A percentile compares a stretch with the other conserved stretches of the same genome.
Evolutionary conservation across 2,329 filamentous ascomycete genomes (phyloP).

Genomic region (Phyllosticta citriasiana): DNA sequence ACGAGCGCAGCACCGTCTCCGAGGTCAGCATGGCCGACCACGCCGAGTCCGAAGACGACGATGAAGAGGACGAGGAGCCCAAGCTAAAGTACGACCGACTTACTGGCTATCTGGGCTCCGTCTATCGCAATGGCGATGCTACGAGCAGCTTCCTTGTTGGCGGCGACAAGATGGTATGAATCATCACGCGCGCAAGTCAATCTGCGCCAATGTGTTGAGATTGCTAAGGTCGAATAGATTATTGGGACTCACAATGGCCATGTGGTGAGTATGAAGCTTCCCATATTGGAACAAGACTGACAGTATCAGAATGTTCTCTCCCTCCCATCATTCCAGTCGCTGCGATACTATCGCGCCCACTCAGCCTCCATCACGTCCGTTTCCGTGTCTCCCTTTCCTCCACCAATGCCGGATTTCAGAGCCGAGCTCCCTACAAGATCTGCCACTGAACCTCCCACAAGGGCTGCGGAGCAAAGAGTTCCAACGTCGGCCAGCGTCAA

Average conservation of each 20-base stretch:
- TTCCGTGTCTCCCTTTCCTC: constrained; percentile 80
- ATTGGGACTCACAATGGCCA: constrained; percentile 94
- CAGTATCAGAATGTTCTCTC: constrained; percentile 65
- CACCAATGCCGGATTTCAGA: constrained; percentile 38
- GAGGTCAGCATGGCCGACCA: constrained; percentile 15
- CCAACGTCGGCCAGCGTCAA: constrained; percentile 14
- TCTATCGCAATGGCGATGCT: constrained; percentile 92
- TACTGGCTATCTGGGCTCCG: constrained; percentile 65
- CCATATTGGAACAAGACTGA: background rate
- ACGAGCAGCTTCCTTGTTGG: constrained; percentile 84
- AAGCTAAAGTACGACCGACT: constrained; percentile 85
- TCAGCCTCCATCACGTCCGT: constrained; percentile 82
- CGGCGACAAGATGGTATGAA: constrained; percentile 86
- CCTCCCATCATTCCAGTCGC: constrained; percentile 66
- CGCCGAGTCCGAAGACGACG: constrained; percentile 42
- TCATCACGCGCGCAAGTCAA: constrained; percentile 9
- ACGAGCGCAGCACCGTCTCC: constrained; percentile 23
- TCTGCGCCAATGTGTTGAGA: constrained; percentile 37
- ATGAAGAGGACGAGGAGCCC: constrained; percentile 88
- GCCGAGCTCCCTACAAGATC: constrained; percentile 13
- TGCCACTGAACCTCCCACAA: constrained; percentile 26
- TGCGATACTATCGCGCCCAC: constrained; percentile 87
- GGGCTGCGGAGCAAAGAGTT: constrained; percentile 14
- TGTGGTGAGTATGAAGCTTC: constrained; percentile 55
- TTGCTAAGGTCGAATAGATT: constrained; percentile 47